A percentile compares a stretch with the other conserved stretches of the same genome.
phyloP scores from a whole-genome alignment of 1,139 yeast genomes.

The Yamadazyma kanchanaburiensis region DNA sequence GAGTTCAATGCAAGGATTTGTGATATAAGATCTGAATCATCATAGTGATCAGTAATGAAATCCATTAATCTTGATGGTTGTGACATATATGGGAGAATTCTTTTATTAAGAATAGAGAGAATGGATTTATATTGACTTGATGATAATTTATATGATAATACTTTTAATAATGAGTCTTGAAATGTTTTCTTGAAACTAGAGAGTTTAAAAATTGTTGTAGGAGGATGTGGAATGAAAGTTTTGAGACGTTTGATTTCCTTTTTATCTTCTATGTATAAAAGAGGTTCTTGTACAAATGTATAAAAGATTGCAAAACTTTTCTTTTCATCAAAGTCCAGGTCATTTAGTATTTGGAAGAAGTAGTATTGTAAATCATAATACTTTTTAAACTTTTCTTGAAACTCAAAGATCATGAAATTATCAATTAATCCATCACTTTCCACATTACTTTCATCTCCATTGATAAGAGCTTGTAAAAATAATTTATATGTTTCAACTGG shows the following conservation, averaged over 20 bases:
- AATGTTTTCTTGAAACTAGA: constrained; percentile 61
- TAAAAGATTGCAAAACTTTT: constrained; percentile 35
- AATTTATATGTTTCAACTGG: constrained; percentile 54
- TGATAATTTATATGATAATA: constrained; percentile 48
- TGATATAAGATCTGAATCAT: constrained; percentile 58
- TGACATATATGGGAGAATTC: constrained; percentile 76
- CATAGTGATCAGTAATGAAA: constrained; percentile 83
- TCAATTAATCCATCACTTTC: constrained; percentile 47
- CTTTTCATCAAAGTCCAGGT: constrained; percentile 9
- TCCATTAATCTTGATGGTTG: constrained; percentile 89
- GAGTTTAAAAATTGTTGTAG: constrained; percentile 52
- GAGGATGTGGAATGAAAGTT: constrained; percentile 42
- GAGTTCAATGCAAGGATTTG: constrained; percentile 87
- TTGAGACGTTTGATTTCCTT: constrained; percentile 31
- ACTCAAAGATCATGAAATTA: constrained; percentile 58
- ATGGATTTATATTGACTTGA: constrained; percentile 67
- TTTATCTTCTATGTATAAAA: constrained; percentile 19
- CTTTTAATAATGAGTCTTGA: constrained; percentile 64
- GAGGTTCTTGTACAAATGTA: constrained; percentile 32
- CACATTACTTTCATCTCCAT: constrained; percentile 34
- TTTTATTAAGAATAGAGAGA: constrained; percentile 70
- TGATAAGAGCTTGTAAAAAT: constrained; percentile 44
- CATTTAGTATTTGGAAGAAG: constrained; percentile 39
- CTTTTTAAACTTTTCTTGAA: constrained; percentile 48
- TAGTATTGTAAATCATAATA: constrained; percentile 69